A percentile compares a stretch with the other conserved stretches of the same genome.
phyloP scores from a whole-genome alignment of 2,329 filamentous ascomycete genomes.

The Sclerotinia subarctica region DNA sequence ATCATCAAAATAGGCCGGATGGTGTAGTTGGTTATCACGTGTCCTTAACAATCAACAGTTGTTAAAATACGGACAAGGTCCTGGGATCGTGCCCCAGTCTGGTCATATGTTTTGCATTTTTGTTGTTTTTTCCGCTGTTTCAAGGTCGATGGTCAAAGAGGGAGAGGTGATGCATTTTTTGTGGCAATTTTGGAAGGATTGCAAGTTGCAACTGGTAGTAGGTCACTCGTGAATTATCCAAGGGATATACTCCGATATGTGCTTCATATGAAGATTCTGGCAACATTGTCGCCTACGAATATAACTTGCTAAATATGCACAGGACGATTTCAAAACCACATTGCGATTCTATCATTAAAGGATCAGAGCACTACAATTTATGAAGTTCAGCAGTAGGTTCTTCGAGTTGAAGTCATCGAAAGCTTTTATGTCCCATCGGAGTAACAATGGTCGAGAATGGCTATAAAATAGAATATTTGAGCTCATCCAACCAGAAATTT shows the following conservation, averaged over 20 bases:
- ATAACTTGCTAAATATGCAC: background rate
- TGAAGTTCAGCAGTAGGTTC: background rate
- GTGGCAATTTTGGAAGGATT: background rate
- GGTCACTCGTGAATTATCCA: background rate
- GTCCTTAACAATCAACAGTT: slow-evolving; percentile 9
- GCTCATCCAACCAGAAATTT: fast-evolving
- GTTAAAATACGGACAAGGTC: slow-evolving; percentile 17
- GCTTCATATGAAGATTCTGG: background rate
- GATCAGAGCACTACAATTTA: background rate
- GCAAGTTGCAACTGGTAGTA: background rate
- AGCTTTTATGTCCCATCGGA: background rate
- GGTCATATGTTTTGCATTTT: slow-evolving; percentile 1
- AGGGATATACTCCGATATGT: background rate
- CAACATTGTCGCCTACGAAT: background rate
- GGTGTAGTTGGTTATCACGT: slow-evolving; percentile 20
- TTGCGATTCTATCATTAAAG: background rate
- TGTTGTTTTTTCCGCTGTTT: background rate
- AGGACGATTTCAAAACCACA: too few relatives aligned
- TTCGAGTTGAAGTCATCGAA: background rate
- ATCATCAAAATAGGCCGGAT: slow-evolving; percentile 4
- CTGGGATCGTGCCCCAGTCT: slow-evolving; percentile 18
- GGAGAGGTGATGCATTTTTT: background rate
- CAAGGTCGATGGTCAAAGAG: too few relatives aligned
- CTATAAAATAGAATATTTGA: background rate
- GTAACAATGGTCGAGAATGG: background rate